Base-by-base conservation (phyloP, 768 basidiomycete species). In the Pleurotus giganteus region DNA sequence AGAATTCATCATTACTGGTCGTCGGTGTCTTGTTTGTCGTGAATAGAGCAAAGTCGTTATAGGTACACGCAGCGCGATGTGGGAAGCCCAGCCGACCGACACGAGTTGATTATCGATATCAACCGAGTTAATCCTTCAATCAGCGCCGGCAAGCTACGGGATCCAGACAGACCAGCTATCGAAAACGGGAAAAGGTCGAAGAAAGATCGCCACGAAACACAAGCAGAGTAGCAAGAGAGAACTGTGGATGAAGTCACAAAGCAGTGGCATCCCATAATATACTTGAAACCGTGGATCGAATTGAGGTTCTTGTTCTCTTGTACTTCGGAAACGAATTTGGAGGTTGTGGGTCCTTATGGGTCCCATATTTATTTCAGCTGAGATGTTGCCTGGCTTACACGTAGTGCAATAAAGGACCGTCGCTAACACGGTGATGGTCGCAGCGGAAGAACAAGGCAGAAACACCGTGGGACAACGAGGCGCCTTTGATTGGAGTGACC, bases 341-440 rank as follows among this genome's bases (percentile, higher is more conserved):
- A 15, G 7, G 21, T 37, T 51, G 49, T 51, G 34, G 49, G 49
- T 51, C 32, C 49, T 51, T 51, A 34, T 51, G 37, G 49, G 49
- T 51, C 49, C 49, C 19, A 17, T 41, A 41, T 41, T 41, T 41
- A 12, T 6, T 32, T 32, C 31, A 41, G 39, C 51, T 57, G 55
- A 39, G 41, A 55, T 55, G 55, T 49, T 57, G 58, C 58, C 56
- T 58, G n/a, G n/a, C n/a, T n/a, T n/a, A n/a, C n/a, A n/a, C n/a
- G n/a, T n/a, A n/a, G n/a, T n/a, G n/a, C n/a, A n/a, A n/a, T n/a
- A n/a, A n/a, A n/a, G n/a, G n/a, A n/a, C n/a, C n/a, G n/a, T n/a
- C n/a, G n/a, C n/a, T n/a, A n/a, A n/a, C n/a, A n/a, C n/a, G n/a
- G n/a, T n/a, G n/a, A n/a, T n/a, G n/a, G n/a, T n/a, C n/a, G n/a